Base-by-base conservation (phyloP, 768 basidiomycete genomes). In the Phaeotremella skinneri region DNA sequence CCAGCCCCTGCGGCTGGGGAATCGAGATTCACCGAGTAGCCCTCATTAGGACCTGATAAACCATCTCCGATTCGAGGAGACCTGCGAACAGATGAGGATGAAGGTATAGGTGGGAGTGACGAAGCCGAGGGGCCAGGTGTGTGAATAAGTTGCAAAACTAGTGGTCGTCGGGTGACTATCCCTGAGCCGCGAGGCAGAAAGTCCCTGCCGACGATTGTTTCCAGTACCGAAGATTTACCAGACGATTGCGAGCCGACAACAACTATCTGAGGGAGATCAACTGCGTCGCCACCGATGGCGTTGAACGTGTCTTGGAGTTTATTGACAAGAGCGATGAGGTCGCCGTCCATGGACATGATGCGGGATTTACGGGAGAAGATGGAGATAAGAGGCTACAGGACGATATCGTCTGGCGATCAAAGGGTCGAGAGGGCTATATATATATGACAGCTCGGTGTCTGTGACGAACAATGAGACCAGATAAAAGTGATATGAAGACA, bases 121-220 rank as follows among this genome's bases (percentile, higher is more conserved):
- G 43, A 45, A 20, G 43, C 83, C 21, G 43, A 13, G 6, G 43
- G 21, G 26, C 83, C 76, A 37, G 91, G 89, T 1, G 90, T 91
- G 78, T 99, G 91, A 55, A 98, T 88, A 73, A 98, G 86, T 76
- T 98, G 96, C 6, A 98, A 85, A 27, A 98, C 86, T 56, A 99
- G 86, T 2, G 96, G 96, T 64, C 96, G 83, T 55, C 96, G 85
- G 26, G 96, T 99, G 42, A 99, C 93, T 60, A 99, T 99, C 49
- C 96, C 96, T 72, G 85, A 84, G 14, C 90, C 90, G 52, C 79
- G 66, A 1, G 80, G 79, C 3, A 81, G 68, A 56, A 81, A 81
- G 56, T 79, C 79, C 29, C 88, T 84, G 53, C 96, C 96, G 62
- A 99, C 96, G 69, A 98, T 96, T 26, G 89, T 98, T 80, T 98